These are phyloP conservation scores for Pyronema domesticum DNA, from an alignment of 495 filamentous ascomycete genomes.

Conservation along the genomic window DNA sequence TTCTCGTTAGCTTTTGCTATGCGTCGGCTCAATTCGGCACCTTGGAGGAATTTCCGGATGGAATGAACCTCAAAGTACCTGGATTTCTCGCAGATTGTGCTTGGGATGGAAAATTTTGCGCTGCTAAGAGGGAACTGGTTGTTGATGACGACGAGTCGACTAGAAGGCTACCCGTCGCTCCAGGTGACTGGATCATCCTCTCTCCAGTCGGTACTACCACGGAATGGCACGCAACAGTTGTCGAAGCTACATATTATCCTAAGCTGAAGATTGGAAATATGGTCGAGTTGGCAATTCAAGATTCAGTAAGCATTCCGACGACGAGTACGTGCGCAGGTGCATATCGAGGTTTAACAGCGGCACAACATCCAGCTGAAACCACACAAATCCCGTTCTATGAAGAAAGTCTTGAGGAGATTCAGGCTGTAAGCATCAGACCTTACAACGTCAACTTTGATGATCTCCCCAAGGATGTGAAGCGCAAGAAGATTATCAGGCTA, in stretches of 20 bases:
- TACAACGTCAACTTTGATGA: slow-evolving; percentile 42
- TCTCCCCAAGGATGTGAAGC: slow-evolving; percentile 33
- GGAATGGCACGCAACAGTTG: slow-evolving; percentile 29
- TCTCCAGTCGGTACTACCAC: slow-evolving; percentile 5
- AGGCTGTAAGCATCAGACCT: slow-evolving; percentile 10
- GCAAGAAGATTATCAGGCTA: slow-evolving; percentile 36
- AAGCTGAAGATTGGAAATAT: slow-evolving; percentile 16
- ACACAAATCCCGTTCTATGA: background rate
- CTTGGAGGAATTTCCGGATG: slow-evolving; percentile 47
- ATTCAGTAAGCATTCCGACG: too few species aligned
- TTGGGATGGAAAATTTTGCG: slow-evolving; percentile 9
- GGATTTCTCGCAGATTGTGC: slow-evolving; percentile 5
- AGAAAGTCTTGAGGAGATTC: background rate
- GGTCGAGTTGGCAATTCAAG: too few species aligned
- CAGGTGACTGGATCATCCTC: slow-evolving; percentile 46
- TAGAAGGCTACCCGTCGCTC: slow-evolving; percentile 26
- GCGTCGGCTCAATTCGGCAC: slow-evolving; percentile 31
- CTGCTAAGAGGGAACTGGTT: slow-evolving; percentile 29
- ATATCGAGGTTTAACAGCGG: too few species aligned
- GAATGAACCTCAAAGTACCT: slow-evolving; percentile 54
- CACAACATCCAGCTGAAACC: background rate
- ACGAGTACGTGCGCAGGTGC: too few species aligned
- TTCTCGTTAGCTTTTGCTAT: slow-evolving; percentile 73
- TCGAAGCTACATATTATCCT: slow-evolving; percentile 26
- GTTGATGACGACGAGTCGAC: slow-evolving; percentile 16